Conservation (phyloP, 1,284 basidiomycete genomes). For the Irpex rosettiformis region DNA sequence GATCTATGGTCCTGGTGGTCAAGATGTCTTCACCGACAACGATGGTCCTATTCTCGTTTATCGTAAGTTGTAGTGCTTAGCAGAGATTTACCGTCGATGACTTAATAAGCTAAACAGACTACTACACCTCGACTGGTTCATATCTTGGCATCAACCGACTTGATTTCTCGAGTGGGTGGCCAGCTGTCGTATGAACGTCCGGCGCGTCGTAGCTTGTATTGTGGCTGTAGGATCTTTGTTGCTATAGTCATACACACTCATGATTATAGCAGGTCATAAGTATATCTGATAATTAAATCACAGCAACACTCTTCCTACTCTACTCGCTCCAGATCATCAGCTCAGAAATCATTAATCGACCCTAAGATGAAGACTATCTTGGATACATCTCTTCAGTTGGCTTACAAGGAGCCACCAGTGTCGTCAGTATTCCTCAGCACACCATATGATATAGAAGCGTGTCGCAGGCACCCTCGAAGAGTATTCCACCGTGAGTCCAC, state of each 20-base stretch:
- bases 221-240: too few species aligned
- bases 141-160: not conserved
- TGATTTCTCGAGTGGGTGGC: not conserved
- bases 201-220: too few species aligned
- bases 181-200: not conserved
- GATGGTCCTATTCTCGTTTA: conserved; percentile 41
- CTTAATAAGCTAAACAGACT: conserved; percentile 37
- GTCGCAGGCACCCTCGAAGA: not conserved
- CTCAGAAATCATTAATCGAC: too few species aligned
- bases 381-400: too few species aligned
- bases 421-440: not conserved
- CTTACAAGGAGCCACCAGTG: too few species aligned
- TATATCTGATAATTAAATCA: too few species aligned
- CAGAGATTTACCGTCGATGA: not conserved
- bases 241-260: too few species aligned
- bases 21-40: conserved; percentile 33
- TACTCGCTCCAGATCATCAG: too few species aligned
- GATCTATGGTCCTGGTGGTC: conserved; percentile 47
- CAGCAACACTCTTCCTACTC: too few species aligned
- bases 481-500: not conserved
- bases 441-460: not conserved
- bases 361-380: too few species aligned
- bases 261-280: too few species aligned
- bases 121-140: conserved; percentile 38
- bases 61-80: conserved; percentile 27